Conservation (phyloP, 2,329 filamentous ascomycete genomes). For the Rosellinia necatrix region DNA sequence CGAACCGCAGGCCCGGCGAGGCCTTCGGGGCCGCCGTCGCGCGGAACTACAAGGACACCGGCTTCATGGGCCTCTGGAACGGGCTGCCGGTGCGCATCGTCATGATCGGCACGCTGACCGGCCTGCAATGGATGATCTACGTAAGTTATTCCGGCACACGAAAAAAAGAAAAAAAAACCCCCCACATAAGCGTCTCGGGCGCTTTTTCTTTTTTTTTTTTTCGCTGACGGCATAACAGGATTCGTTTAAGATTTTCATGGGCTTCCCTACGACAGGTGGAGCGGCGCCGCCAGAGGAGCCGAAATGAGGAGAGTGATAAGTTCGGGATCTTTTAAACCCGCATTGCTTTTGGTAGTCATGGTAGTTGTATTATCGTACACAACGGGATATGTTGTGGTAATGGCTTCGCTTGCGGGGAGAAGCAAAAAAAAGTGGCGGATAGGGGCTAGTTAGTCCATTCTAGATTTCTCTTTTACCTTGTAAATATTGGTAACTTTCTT, state of each 20-base stretch:
- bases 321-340: background rate
- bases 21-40: slow-evolving; percentile 75
- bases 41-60: slow-evolving; percentile 85
- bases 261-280: slow-evolving; percentile 81
- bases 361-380: background rate
- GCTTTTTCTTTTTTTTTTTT: too few species aligned
- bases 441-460: background rate
- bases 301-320: slow-evolving; percentile 39
- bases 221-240: slow-evolving; percentile 54
- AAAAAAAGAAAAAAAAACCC: too few species aligned
- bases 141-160: too few species aligned
- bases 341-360: background rate
- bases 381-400: background rate
- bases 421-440: background rate
- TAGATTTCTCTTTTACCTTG: background rate
- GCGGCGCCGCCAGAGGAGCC: slow-evolving; percentile 59
- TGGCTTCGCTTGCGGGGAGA: background rate
- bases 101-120: slow-evolving; percentile 84
- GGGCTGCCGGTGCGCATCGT: slow-evolving; percentile 83
- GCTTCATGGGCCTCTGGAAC: slow-evolving; percentile 89
- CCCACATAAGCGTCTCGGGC: slow-evolving; percentile 61
- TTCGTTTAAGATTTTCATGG: slow-evolving; percentile 90
- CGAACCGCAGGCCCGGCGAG: slow-evolving; percentile 76
- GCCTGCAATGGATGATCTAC: slow-evolving; percentile 93
- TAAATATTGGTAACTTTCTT: slow-evolving; percentile 7